Conservation (phyloP, 164 flowering plant genomes). For the Vitis labrusca region DNA sequence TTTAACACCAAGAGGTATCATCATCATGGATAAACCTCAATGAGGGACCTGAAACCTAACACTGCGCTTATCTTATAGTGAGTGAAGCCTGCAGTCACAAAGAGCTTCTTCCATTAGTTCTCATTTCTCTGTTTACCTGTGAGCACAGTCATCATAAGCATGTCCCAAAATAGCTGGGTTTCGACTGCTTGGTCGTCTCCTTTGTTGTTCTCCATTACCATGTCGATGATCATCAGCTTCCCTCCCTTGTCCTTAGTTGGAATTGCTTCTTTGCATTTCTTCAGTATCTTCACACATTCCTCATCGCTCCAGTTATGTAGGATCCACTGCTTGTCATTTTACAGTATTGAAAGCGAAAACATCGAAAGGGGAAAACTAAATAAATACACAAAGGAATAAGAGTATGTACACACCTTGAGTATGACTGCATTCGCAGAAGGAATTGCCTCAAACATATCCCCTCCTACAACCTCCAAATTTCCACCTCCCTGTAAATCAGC, state of each 20-base stretch:
- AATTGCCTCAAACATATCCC: too few species aligned
- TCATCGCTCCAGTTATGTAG: slow-evolving; percentile 29
- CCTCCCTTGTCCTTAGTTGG: too few species aligned
- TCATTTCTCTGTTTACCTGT: slow-evolving; percentile 41
- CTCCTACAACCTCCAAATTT: slow-evolving; percentile 12
- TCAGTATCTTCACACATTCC: too few species aligned
- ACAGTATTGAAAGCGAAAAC: too few species aligned
- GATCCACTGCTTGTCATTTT: slow-evolving; percentile 27
- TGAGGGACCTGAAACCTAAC: slow-evolving; percentile 4
- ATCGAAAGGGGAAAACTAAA: neutral
- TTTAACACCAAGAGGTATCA: too few species aligned
- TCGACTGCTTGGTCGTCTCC: neutral
- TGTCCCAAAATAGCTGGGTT: slow-evolving; percentile 25
- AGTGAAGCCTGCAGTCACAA: neutral
- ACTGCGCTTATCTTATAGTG: slow-evolving; percentile 3
- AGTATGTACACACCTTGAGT: slow-evolving; percentile 21
- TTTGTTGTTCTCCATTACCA: slow-evolving; percentile 10
- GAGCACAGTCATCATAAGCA: slow-evolving; percentile 36
- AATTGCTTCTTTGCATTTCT: too few species aligned
- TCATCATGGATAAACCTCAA: slow-evolving; percentile 9
- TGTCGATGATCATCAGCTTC: too few species aligned
- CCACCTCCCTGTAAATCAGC: slow-evolving; percentile 9
- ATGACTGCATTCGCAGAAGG: too few species aligned
- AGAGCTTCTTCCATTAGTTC: slow-evolving; percentile 25
- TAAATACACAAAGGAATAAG: too few species aligned